These are phyloP conservation scores for Coemansia erecta DNA, from an alignment of 192 early-diverging fungal species.

Conservation along the genomic window DNA sequence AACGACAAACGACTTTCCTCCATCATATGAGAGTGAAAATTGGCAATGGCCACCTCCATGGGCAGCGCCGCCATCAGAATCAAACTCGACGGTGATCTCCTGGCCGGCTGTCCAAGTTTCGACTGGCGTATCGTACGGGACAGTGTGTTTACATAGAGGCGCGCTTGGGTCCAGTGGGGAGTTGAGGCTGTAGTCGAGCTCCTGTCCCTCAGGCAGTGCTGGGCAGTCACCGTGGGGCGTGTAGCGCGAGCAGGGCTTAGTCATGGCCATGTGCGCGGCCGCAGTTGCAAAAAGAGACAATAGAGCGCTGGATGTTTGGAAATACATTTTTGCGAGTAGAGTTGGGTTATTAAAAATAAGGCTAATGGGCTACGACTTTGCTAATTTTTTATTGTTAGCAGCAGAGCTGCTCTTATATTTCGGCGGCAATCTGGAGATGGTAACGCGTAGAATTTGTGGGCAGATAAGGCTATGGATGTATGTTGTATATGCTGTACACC, in stretches of 20 bases:
- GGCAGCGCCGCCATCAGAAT: not conserved
- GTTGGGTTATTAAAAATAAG: slow-evolving; percentile 2
- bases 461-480: no score
- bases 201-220: slow-evolving; percentile 1
- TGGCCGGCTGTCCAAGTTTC: slow-evolving; percentile 48
- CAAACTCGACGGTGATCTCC: slow-evolving; percentile 45
- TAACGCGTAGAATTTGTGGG: no score
- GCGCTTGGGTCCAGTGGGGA: slow-evolving; percentile 5
- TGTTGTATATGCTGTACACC: no score
- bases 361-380: not conserved
- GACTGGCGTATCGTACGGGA: slow-evolving; percentile 8
- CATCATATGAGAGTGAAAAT: slow-evolving; percentile 60
- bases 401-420: no score
- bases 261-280: slow-evolving; percentile 2
- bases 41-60: slow-evolving; percentile 65
- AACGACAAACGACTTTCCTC: slow-evolving; percentile 57
- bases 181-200: slow-evolving; percentile 7
- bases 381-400: not conserved
- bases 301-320: not conserved
- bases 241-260: slow-evolving; percentile 5
- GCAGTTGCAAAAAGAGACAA: not conserved
- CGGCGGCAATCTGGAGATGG: no score
- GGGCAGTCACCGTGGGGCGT: slow-evolving; percentile 2
- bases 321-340: not conserved
- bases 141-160: slow-evolving; percentile 14